Conservation (phyloP, 2,329 filamentous ascomycete genomes). For the Penicillium crustosum region DNA sequence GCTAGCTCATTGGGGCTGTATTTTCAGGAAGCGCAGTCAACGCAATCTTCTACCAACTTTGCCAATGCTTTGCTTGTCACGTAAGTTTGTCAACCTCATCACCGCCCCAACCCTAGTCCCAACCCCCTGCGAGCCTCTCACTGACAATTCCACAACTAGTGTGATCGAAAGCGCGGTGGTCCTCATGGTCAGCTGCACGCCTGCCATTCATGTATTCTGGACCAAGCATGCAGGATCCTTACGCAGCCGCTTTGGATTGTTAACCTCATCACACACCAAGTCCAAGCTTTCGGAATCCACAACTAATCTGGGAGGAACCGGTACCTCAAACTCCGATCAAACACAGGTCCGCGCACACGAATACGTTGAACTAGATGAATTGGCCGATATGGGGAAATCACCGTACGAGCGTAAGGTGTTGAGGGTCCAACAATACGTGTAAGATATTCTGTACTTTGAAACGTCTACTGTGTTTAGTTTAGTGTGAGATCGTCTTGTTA, state of each 20-base stretch:
- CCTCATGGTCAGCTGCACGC: background rate
- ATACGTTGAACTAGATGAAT: background rate
- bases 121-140: background rate
- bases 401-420: background rate
- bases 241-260: background rate
- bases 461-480: background rate
- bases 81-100: background rate
- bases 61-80: background rate
- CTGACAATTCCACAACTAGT: background rate
- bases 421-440: background rate
- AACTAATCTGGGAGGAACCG: background rate
- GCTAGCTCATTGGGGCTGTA: background rate
- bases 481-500: background rate
- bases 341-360: background rate
- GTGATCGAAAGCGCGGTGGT: background rate
- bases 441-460: background rate
- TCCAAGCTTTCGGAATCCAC: background rate
- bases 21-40: background rate
- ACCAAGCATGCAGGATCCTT: background rate
- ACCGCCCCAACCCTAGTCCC: background rate
- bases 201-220: background rate
- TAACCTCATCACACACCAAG: background rate
- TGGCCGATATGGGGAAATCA: background rate
- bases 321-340: background rate
- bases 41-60: background rate